A percentile compares a stretch with the other conserved stretches of the same genome.
Evolutionary conservation across 1,284 basidiomycete genomes (phyloP).

Genomic region (Lignosus rhinocerotis): DNA sequence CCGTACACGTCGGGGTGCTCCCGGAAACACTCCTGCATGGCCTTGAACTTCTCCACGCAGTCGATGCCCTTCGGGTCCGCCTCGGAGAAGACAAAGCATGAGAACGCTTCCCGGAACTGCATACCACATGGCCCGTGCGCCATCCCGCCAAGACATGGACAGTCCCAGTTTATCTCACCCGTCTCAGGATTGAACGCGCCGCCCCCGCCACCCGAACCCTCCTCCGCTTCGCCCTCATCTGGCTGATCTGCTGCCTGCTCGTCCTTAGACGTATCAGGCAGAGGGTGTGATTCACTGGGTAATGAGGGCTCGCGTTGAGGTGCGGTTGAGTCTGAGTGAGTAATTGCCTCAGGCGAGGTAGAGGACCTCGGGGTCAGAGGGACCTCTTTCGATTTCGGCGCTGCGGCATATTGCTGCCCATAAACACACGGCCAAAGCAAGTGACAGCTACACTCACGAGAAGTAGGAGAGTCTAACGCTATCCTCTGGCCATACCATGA

Average conservation of each 20-base stretch:
- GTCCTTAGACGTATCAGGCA: slow-evolving; percentile 16
- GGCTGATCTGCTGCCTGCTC: slow-evolving; percentile 23
- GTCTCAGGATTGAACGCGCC: slow-evolving; percentile 89
- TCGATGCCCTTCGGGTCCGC: slow-evolving; percentile 97
- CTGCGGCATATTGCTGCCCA: background rate
- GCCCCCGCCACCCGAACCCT: slow-evolving; percentile 34
- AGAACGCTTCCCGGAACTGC: slow-evolving; percentile 95
- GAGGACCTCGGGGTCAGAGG: slow-evolving; percentile 17
- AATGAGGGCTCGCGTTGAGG: slow-evolving; percentile 17
- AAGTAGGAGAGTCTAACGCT: slow-evolving; percentile 37
- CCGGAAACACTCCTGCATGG: slow-evolving; percentile 98
- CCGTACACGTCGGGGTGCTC: slow-evolving; percentile 95
- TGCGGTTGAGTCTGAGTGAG: slow-evolving; percentile 10
- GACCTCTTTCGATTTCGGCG: slow-evolving; percentile 22
- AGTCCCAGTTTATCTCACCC: slow-evolving; percentile 99
- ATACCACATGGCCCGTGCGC: slow-evolving; percentile 94
- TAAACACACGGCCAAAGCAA: background rate
- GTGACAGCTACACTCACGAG: slow-evolving; percentile 14
- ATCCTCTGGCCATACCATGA: slow-evolving; percentile 42
- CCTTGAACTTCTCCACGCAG: slow-evolving; percentile 97
- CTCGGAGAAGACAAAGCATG: slow-evolving; percentile 95
- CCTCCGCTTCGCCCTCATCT: slow-evolving; percentile 34
- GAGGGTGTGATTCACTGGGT: slow-evolving; percentile 1
- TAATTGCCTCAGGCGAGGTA: slow-evolving; percentile 16
- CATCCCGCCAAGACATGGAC: slow-evolving; percentile 98